Evolutionary conservation across 2,329 filamentous ascomycete genomes (phyloP).

Genomic region (Exophiala alcalophila): DNA sequence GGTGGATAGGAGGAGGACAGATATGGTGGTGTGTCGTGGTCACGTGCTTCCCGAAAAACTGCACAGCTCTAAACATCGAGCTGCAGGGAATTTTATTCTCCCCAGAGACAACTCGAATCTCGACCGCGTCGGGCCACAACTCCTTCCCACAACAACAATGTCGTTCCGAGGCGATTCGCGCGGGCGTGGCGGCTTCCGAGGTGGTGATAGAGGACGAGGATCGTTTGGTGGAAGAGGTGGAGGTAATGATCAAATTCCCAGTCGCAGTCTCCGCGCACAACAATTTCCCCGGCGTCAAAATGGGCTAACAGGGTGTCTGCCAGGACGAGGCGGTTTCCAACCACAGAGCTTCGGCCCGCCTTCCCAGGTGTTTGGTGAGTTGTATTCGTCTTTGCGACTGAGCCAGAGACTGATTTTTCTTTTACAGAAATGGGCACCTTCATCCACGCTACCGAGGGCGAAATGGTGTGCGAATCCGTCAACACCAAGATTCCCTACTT

Average conservation of each 20-base stretch:
- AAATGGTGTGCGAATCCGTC: constrained; percentile 94
- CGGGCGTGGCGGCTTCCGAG: constrained; percentile 48
- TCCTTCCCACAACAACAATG: constrained; percentile 46
- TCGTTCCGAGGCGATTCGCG: constrained; percentile 61
- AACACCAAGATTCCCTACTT: constrained; percentile 98
- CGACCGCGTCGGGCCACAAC: constrained; percentile 10
- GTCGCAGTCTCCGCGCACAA: constrained; percentile 31
- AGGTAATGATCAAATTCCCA: constrained; percentile 39
- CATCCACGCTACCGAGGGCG: constrained; percentile 91
- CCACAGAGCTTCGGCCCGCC: constrained; percentile 62
- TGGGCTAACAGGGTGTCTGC: constrained; percentile 16
- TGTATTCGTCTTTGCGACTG: constrained; percentile 9
- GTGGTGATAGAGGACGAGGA: constrained; percentile 54
- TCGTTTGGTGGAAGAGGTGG: constrained; percentile 41
- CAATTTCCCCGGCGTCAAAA: constrained; percentile 25
- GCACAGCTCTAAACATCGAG: constrained; percentile 17
- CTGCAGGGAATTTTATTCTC: constrained; percentile 21
- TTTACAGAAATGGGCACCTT: constrained; percentile 88
- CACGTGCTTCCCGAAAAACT: constrained; percentile 21
- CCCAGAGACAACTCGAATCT: too few relatives aligned
- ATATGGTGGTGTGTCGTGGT: too few relatives aligned
- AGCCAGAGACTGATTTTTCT: constrained; percentile 34
- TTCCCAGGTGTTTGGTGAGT: constrained; percentile 56
- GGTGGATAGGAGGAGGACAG: too few relatives aligned
- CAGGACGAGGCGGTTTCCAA: constrained; percentile 59